Evolutionary conservation across 148 eudicot species (phyloP).

Genomic region (Camellia japonica): DNA sequence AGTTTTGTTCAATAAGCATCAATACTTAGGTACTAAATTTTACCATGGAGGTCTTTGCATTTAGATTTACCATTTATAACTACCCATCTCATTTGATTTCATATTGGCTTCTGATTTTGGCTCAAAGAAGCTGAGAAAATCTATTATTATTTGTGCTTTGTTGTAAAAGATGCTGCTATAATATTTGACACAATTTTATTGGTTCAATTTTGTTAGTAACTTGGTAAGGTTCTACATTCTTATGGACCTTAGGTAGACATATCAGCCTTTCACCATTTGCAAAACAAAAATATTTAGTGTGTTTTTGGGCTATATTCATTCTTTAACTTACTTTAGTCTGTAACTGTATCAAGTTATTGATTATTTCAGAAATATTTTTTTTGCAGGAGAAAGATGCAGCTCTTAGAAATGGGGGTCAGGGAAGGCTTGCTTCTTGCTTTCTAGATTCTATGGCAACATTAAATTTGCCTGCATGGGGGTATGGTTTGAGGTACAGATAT

Average conservation of each 20-base stretch:
- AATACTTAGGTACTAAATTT: neutral
- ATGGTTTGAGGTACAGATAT: constrained; percentile 93
- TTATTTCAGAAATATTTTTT: constrained; percentile 3
- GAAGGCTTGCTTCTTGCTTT: constrained; percentile 97
- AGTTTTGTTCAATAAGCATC: too few relatives aligned
- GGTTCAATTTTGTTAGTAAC: neutral
- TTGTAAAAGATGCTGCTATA: neutral
- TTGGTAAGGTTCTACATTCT: neutral
- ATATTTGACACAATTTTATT: neutral
- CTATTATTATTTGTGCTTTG: neutral
- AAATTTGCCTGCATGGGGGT: constrained; percentile 97
- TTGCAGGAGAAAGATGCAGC: constrained; percentile 97
- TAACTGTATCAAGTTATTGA: neutral
- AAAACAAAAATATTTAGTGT: neutral
- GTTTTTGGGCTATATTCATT: neutral
- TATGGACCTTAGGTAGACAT: neutral
- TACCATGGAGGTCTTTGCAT: neutral
- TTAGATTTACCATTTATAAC: neutral
- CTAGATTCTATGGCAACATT: constrained; percentile 97
- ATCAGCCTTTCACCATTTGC: neutral
- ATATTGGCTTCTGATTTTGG: neutral
- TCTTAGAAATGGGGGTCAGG: constrained; percentile 98
- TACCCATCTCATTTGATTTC: neutral
- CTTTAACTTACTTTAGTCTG: constrained; percentile 1
- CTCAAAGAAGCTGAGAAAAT: neutral